A percentile compares a stretch with the other conserved stretches of the same genome.
Evolutionary conservation across 208 protist genomes (phyloP).

Genomic region (Trypanosoma caninum): DNA sequence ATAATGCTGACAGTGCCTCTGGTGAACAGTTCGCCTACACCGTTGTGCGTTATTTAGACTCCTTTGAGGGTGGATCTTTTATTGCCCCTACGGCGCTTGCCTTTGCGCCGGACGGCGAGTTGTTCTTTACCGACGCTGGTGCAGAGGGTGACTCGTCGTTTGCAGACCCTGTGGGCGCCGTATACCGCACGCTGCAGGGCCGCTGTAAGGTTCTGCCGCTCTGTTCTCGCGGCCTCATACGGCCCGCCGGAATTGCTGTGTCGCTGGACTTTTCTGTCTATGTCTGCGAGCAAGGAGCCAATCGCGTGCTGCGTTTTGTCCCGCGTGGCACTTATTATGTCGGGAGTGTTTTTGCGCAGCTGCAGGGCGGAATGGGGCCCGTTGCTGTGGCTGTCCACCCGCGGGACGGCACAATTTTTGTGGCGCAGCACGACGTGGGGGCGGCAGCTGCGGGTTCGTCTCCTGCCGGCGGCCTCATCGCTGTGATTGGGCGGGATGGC

Average conservation of each 20-base stretch:
- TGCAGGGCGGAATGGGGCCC: slow-evolving; percentile 65
- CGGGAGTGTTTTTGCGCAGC: slow-evolving; percentile 51
- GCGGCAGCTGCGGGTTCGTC: slow-evolving; percentile 4
- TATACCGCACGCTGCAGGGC: slow-evolving; percentile 61
- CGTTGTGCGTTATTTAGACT: slow-evolving; percentile 24
- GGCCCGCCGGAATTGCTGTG: slow-evolving; percentile 48
- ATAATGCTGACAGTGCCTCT: not conserved
- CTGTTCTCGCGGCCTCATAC: slow-evolving; percentile 41
- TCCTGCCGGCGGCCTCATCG: slow-evolving; percentile 31
- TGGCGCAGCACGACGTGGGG: slow-evolving; percentile 57
- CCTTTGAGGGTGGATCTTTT: slow-evolving; percentile 43
- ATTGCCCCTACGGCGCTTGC: slow-evolving; percentile 41
- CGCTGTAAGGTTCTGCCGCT: slow-evolving; percentile 48
- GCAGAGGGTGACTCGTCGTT: slow-evolving; percentile 56
- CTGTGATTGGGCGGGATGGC: slow-evolving; percentile 41
- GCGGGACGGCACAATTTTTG: slow-evolving; percentile 43
- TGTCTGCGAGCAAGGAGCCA: slow-evolving; percentile 57
- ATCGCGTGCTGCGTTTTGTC: slow-evolving; percentile 65
- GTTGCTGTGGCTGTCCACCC: slow-evolving; percentile 43
- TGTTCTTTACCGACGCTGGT: slow-evolving; percentile 76
- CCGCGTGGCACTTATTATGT: slow-evolving; percentile 49
- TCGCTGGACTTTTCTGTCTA: slow-evolving; percentile 45
- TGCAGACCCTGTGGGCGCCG: slow-evolving; percentile 41
- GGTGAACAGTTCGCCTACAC: not conserved
- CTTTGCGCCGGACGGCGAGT: slow-evolving; percentile 40